These are phyloP conservation scores for Penicillium palitans DNA, from an alignment of 2,329 filamentous ascomycete genomes.

Conservation along the genomic window DNA sequence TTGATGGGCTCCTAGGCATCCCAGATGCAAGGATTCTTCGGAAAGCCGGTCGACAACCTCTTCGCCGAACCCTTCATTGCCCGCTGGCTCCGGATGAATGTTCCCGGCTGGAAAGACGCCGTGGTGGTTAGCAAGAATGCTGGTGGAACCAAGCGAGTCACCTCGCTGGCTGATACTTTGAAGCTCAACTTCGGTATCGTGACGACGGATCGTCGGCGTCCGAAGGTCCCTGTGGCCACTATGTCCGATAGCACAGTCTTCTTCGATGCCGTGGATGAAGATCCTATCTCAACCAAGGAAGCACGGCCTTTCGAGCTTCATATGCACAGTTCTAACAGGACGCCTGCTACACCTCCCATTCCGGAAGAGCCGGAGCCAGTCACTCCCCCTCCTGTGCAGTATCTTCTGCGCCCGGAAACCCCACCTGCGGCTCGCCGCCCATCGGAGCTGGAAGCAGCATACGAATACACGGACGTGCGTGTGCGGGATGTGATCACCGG, in stretches of 20 bases:
- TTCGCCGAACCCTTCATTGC: conserved; percentile 94
- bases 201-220: conserved; percentile 57
- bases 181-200: conserved; percentile 98
- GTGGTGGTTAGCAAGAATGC: conserved; percentile 99
- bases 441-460: conserved; percentile 46
- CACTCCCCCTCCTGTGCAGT: conserved; percentile 21
- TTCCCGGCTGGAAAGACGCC: conserved; percentile 80
- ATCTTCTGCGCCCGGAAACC: conserved; percentile 39
- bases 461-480: conserved; percentile 73
- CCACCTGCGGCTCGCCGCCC: conserved; percentile 42
- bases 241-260: conserved; percentile 80
- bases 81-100: conserved; percentile 89
- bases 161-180: conserved; percentile 88
- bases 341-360: conserved; percentile 16
- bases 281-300: conserved; percentile 28
- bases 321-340: conserved; percentile 21
- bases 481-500: conserved; percentile 89
- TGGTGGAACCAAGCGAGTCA: conserved; percentile 94
- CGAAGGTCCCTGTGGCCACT: conserved; percentile 49
- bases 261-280: conserved; percentile 60
- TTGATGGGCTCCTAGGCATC: conserved; percentile 56
- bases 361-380: conserved; percentile 26
- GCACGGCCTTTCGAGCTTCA: conserved; percentile 32
- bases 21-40: conserved; percentile 99
- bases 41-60: conserved; percentile 94